Conservation (phyloP, 495 filamentous ascomycete species). For the Rostrohypoxylon terebratum region DNA sequence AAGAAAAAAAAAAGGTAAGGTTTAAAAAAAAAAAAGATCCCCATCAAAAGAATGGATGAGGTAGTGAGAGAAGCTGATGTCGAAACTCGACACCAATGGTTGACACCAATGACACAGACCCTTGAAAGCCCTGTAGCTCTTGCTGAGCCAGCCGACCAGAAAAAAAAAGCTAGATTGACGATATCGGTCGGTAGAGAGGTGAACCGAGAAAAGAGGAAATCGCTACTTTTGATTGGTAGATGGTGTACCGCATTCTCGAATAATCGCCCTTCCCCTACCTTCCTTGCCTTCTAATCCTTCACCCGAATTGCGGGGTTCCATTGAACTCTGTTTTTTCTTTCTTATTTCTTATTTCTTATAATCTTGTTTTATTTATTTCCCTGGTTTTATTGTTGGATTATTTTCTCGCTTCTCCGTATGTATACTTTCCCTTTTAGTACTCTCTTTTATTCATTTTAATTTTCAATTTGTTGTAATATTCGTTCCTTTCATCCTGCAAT, state of each 20-base stretch:
- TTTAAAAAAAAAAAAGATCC: not conserved
- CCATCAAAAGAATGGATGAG: slow-evolving; percentile 18
- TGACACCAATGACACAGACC: slow-evolving; percentile 29
- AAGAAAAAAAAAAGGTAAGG: slow-evolving; percentile 24
- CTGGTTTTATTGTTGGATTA: slow-evolving; percentile 6
- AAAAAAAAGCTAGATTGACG: slow-evolving; percentile 42
- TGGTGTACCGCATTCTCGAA: slow-evolving; percentile 46
- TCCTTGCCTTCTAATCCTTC: slow-evolving; percentile 28
- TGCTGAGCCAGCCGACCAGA: slow-evolving; percentile 23
- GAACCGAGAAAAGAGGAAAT: slow-evolving; percentile 43
- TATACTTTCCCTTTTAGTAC: not conserved
- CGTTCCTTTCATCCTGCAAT: slow-evolving; percentile 5
- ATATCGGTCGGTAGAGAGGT: slow-evolving; percentile 51
- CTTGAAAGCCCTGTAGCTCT: not conserved
- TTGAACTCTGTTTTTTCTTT: slow-evolving; percentile 16
- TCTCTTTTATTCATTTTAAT: not conserved
- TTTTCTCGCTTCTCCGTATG: slow-evolving; percentile 5
- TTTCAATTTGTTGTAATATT: not conserved
- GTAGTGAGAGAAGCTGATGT: slow-evolving; percentile 34
- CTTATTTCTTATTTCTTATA: not conserved
- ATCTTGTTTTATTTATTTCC: slow-evolving; percentile 8
- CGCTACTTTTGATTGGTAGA: slow-evolving; percentile 36
- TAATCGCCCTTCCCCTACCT: slow-evolving; percentile 21
- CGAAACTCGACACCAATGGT: slow-evolving; percentile 8
- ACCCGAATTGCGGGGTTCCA: slow-evolving; percentile 46